These are phyloP conservation scores for Mallotus nudiflorus DNA, from an alignment of 345 rosid species.

Conservation along the genomic window DNA sequence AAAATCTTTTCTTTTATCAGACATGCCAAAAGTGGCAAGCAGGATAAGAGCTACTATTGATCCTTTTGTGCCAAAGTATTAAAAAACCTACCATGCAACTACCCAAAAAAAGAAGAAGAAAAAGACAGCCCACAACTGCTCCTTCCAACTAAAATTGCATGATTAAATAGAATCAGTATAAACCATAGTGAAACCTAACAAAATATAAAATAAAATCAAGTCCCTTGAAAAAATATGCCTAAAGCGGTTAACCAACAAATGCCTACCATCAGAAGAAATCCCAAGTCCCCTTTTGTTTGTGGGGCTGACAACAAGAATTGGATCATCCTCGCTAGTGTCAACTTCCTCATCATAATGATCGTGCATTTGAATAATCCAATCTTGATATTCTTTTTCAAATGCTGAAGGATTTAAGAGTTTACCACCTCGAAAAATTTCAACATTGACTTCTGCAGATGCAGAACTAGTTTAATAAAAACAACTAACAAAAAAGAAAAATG, in stretches of 20 bases:
- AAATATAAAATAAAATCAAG: neutral
- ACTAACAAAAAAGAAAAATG: neutral
- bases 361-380: slow-evolving; percentile 77
- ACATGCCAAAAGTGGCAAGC: too few relatives aligned
- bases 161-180: slow-evolving; percentile 11
- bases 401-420: slow-evolving; percentile 35
- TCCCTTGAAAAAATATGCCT: neutral
- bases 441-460: slow-evolving; percentile 36
- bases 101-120: neutral
- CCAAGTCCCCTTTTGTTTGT: slow-evolving; percentile 52
- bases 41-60: too few relatives aligned
- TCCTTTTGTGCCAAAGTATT: too few relatives aligned
- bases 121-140: neutral
- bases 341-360: slow-evolving; percentile 64
- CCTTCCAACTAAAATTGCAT: neutral
- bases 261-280: slow-evolving; percentile 61
- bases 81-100: neutral
- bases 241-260: neutral
- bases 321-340: slow-evolving; percentile 55
- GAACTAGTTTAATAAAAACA: slow-evolving; percentile 9
- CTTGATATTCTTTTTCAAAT: slow-evolving; percentile 56
- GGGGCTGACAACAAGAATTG: slow-evolving; percentile 40
- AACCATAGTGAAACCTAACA: neutral
- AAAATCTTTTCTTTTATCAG: neutral
- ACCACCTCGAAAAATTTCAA: slow-evolving; percentile 41